Evolutionary conservation across 164 flowering plant genomes (phyloP).

Genomic region (Vitis riparia): DNA sequence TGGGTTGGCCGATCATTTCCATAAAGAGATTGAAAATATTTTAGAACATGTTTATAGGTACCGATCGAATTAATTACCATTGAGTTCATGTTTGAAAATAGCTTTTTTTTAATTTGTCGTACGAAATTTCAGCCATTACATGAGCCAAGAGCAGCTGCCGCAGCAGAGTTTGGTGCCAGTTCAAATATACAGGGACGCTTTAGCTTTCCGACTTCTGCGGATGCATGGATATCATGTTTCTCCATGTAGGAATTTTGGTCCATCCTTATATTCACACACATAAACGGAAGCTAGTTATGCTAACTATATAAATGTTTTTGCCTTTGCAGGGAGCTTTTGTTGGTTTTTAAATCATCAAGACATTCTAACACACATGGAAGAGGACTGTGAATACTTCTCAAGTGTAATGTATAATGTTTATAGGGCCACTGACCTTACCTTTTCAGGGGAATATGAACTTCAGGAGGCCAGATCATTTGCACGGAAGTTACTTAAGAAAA

Average conservation of each 20-base stretch:
- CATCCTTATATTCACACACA: no score
- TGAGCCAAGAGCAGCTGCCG: constrained; percentile 2
- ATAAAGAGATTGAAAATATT: constrained; percentile 14
- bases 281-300: no score
- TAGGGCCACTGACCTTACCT: constrained; percentile 40
- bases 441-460: constrained; percentile 31
- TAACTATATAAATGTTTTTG: background rate
- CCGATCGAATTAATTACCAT: no score
- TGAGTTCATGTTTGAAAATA: no score
- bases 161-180: background rate
- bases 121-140: constrained; percentile 24
- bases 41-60: constrained; percentile 29
- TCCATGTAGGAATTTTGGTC: constrained; percentile 26
- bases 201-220: constrained; percentile 41
- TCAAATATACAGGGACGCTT: constrained; percentile 36
- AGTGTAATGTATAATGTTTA: constrained; percentile 30
- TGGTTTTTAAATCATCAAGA: constrained; percentile 29
- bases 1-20: constrained; percentile 20
- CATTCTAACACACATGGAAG: constrained; percentile 14
- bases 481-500: constrained; percentile 16
- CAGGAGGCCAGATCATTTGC: constrained; percentile 34
- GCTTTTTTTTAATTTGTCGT: no score
- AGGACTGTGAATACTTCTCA: constrained; percentile 19
- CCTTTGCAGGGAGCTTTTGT: constrained; percentile 25
- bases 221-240: constrained; percentile 37